These are phyloP conservation scores for Arthroderma uncinatum DNA, from an alignment of 2,329 filamentous ascomycete species.

Conservation along the genomic window DNA sequence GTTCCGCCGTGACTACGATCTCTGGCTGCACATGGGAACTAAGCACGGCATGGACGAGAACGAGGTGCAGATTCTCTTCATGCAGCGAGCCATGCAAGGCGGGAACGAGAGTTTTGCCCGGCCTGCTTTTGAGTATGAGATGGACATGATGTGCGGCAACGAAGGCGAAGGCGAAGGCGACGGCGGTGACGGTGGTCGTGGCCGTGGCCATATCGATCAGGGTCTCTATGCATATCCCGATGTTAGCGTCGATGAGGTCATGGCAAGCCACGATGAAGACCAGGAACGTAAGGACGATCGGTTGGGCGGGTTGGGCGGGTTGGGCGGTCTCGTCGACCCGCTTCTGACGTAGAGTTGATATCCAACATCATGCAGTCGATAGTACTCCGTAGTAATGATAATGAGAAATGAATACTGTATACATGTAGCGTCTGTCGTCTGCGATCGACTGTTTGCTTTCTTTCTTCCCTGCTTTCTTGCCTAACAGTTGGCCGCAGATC, in stretches of 20 bases:
- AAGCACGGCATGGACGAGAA: slow-evolving; percentile 32
- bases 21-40: slow-evolving; percentile 45
- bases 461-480: background rate
- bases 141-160: slow-evolving; percentile 4
- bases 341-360: slow-evolving; percentile 25
- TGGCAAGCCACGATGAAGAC: slow-evolving; percentile 1
- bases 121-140: slow-evolving; percentile 5
- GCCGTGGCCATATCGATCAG: slow-evolving; percentile 6
- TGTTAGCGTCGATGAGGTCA: background rate
- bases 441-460: background rate
- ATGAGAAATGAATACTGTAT: background rate
- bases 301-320: background rate
- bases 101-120: slow-evolving; percentile 18
- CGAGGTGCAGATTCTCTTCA: slow-evolving; percentile 31
- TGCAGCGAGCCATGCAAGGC: slow-evolving; percentile 29
- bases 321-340: slow-evolving; percentile 27
- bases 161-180: background rate
- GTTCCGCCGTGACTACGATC: slow-evolving; percentile 48
- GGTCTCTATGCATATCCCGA: background rate
- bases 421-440: background rate
- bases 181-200: background rate
- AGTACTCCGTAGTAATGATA: too few relatives aligned
- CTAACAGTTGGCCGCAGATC: background rate
- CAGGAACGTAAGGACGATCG: background rate
- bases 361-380: too few relatives aligned